Evolutionary conservation across 768 basidiomycete genomes (phyloP), one percentile per base, ranked within the genome.

Genomic region (Pulveroboletus sp.): DNA sequence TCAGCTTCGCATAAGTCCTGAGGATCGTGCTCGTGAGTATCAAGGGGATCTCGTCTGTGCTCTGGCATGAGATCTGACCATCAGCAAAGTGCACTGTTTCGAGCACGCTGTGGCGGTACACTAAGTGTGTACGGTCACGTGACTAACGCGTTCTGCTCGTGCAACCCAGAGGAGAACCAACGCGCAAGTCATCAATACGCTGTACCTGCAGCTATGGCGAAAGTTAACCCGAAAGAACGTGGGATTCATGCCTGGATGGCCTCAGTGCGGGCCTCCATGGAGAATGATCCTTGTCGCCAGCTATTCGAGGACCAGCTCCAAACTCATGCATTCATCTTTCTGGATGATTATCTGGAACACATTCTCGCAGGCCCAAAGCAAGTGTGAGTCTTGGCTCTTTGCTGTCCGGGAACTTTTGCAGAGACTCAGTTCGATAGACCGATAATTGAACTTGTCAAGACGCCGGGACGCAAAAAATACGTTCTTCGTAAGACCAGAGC

Each of bases 371-470:
- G 84, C 31, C 76, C 78, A 32, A 81, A 79, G 60, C 76, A 83
- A 67, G 86, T 82, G 89, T 89, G 58, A 42, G 79, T 49, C 5
- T 41, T 18, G 21, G 33, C 26, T 55, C 14, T 18, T 28, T 26
- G 10, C 17, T 43, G 21, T 21, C 21, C 27, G 2, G 28, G 7
- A 31, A 17, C 26, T 27, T 9, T 31, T 21, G 26, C 43, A 43
- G 14, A 43, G 52, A 18, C 57, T 48, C 21, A 47, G 38, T 11
- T 12, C 0, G 36, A 14, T 54, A 90, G 89, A 41, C 78, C 81
- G 8, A 76, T 91, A 14, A 82, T 89, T 37, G 87, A 91, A 46
- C 76, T 92, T 15, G 80, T 92, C 3, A 92, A 92, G 69, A 92
- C 90, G 1, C 89, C 89, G 12, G 83, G 86, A 28, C 79, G 88